These are phyloP conservation scores for Teratosphaeria nubilosa DNA, from an alignment of 2,329 filamentous ascomycete genomes.

Conservation along the genomic window DNA sequence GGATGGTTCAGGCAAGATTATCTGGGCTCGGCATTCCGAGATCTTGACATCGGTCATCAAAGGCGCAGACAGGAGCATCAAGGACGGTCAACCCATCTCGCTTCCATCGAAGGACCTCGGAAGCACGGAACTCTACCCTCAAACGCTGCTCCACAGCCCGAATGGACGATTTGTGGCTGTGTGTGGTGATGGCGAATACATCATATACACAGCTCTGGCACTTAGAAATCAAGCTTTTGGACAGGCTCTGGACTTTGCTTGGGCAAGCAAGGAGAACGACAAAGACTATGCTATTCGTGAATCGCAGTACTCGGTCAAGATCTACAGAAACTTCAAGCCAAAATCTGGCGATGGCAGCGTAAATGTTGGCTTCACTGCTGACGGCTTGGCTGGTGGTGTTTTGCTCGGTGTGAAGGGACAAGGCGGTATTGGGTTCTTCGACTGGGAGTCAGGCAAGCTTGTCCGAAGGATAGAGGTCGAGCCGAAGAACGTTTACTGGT, in stretches of 20 bases:
- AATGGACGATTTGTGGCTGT: slow-evolving; percentile 85
- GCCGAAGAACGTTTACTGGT: slow-evolving; percentile 77
- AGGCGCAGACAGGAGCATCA: slow-evolving; percentile 69
- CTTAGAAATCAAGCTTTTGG: slow-evolving; percentile 98
- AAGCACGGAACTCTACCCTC: slow-evolving; percentile 92
- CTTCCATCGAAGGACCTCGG: slow-evolving; percentile 90
- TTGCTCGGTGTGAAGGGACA: slow-evolving; percentile 90
- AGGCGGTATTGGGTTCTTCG: slow-evolving; percentile 89
- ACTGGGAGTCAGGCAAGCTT: slow-evolving; percentile 83
- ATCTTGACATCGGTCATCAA: slow-evolving; percentile 94
- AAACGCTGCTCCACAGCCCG: slow-evolving; percentile 88
- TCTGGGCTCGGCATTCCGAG: slow-evolving; percentile 92
- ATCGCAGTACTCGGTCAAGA: slow-evolving; percentile 85
- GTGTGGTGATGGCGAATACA: slow-evolving; percentile 96
- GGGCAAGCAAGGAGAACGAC: slow-evolving; percentile 94
- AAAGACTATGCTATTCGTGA: slow-evolving; percentile 98
- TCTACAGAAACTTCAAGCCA: slow-evolving; percentile 97
- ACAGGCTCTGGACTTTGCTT: slow-evolving; percentile 88
- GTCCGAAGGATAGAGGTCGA: slow-evolving; percentile 84
- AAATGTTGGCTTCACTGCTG: slow-evolving; percentile 90
- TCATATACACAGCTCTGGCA: slow-evolving; percentile 93
- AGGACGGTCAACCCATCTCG: slow-evolving; percentile 79
- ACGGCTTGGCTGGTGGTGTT: slow-evolving; percentile 79
- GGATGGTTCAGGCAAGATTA: slow-evolving; percentile 90
- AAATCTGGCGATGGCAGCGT: slow-evolving; percentile 62